phyloP scores from a whole-genome alignment of 495 filamentous ascomycete genomes.

The Penicillium taxi region DNA sequence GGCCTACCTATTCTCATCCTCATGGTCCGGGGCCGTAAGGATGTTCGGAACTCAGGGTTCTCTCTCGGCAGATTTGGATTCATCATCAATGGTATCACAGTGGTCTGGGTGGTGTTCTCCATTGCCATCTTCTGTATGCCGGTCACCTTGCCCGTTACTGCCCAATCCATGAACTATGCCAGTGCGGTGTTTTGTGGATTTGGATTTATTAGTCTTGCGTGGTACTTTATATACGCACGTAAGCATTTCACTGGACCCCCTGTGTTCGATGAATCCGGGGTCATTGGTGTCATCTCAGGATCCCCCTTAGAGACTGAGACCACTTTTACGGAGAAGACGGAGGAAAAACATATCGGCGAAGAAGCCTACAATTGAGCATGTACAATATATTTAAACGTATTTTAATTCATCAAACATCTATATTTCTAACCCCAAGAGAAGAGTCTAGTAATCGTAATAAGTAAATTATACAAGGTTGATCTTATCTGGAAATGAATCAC shows the following conservation, averaged over 20 bases:
- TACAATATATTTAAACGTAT: too few species aligned
- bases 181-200: constrained; percentile 58
- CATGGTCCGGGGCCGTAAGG: constrained; percentile 40
- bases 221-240: constrained; percentile 64
- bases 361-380: too few species aligned
- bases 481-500: constrained; percentile 16
- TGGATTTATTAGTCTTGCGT: constrained; percentile 45
- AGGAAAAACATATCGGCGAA: constrained; percentile 18
- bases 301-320: constrained; percentile 23
- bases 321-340: constrained; percentile 6
- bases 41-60: constrained; percentile 39
- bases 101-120: constrained; percentile 45
- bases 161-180: constrained; percentile 51
- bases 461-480: too few species aligned
- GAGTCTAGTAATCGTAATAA: too few species aligned
- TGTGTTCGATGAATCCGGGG: constrained; percentile 29
- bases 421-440: too few species aligned
- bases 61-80: constrained; percentile 47
- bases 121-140: constrained; percentile 52
- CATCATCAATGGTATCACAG: constrained; percentile 42
- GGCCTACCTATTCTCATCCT: constrained; percentile 56
- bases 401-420: too few species aligned
- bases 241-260: constrained; percentile 65
- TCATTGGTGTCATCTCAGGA: constrained; percentile 28
- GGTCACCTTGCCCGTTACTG: constrained; percentile 39